Conservation (phyloP, 371 early-diverging fungal species). For the Choanephora cucurbitarum region DNA sequence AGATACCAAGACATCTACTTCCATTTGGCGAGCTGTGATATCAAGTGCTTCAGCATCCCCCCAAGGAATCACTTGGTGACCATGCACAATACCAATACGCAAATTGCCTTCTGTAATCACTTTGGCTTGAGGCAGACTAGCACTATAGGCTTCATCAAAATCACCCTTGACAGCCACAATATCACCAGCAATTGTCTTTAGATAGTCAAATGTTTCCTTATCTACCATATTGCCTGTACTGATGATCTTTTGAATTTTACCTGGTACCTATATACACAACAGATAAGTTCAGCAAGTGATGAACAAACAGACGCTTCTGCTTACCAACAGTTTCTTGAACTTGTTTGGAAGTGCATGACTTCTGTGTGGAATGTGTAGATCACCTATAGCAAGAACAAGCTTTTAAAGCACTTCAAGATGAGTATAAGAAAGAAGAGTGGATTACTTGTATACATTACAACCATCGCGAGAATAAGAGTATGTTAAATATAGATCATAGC, state of each 20-base stretch:
- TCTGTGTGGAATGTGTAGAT: slow-evolving; percentile 93
- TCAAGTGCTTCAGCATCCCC: slow-evolving; percentile 83
- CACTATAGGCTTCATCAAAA: slow-evolving; percentile 68
- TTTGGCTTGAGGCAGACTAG: slow-evolving; percentile 62
- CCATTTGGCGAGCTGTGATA: slow-evolving; percentile 82
- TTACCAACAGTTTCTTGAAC: slow-evolving; percentile 87
- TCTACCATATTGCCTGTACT: slow-evolving; percentile 90
- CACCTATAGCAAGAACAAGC: slow-evolving; percentile 91
- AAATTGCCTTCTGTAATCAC: slow-evolving; percentile 77
- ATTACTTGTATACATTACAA: too few relatives aligned
- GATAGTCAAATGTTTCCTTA: slow-evolving; percentile 82
- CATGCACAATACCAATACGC: slow-evolving; percentile 85
- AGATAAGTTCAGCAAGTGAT: too few relatives aligned
- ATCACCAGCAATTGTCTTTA: slow-evolving; percentile 81
- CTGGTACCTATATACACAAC: slow-evolving; percentile 76
- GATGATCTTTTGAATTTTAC: slow-evolving; percentile 94
- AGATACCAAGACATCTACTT: slow-evolving; percentile 86
- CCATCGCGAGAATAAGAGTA: too few relatives aligned
- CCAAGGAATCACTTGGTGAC: slow-evolving; percentile 89
- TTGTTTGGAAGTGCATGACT: slow-evolving; percentile 84
- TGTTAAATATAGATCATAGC: too few relatives aligned
- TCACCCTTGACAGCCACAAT: slow-evolving; percentile 84
- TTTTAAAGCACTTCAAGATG: slow-evolving; percentile 11
- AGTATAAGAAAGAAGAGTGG: too few relatives aligned
- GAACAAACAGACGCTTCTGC: too few relatives aligned